Percentiles rank a stretch among this genome's conserved stretches.
Conservation (phyloP, 768 basidiomycete species). For the Amanita rimosa region DNA sequence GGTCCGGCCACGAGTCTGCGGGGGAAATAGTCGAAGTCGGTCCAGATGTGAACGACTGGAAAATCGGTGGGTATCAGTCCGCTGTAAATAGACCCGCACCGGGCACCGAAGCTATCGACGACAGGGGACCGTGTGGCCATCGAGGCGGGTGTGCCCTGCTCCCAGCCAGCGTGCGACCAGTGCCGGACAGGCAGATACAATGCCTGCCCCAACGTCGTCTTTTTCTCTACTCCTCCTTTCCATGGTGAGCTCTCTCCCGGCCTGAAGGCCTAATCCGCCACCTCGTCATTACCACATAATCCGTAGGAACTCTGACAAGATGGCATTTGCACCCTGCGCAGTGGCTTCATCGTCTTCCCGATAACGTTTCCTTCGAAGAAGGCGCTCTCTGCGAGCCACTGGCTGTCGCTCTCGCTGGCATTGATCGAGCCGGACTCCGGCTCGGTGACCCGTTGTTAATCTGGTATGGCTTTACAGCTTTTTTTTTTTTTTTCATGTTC, state of each 20-base stretch:
- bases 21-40: slow-evolving; percentile 56
- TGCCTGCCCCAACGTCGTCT: slow-evolving; percentile 47
- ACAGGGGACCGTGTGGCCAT: slow-evolving; percentile 58
- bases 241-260: slow-evolving; percentile 38
- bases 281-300: too few species aligned
- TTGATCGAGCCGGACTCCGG: slow-evolving; percentile 52
- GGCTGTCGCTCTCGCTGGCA: slow-evolving; percentile 56
- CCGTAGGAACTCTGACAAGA: slow-evolving; percentile 45
- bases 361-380: slow-evolving; percentile 52
- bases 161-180: slow-evolving; percentile 45
- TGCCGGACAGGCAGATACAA: slow-evolving; percentile 60
- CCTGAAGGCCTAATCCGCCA: too few species aligned
- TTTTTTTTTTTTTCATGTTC: background rate
- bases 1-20: slow-evolving; percentile 62
- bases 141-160: slow-evolving; percentile 61
- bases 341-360: slow-evolving; percentile 57
- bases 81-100: background rate
- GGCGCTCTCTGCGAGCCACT: slow-evolving; percentile 59
- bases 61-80: slow-evolving; percentile 26
- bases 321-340: slow-evolving; percentile 60
- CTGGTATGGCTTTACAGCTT: slow-evolving; percentile 33
- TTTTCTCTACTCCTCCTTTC: slow-evolving; percentile 63
- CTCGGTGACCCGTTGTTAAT: slow-evolving; percentile 55
- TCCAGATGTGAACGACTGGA: slow-evolving; percentile 57
- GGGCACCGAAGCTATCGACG: background rate